A percentile compares a stretch with the other conserved stretches of the same genome.
Conservation (phyloP, 305 asterid genomes). For the Stenogyne calaminthoides region DNA sequence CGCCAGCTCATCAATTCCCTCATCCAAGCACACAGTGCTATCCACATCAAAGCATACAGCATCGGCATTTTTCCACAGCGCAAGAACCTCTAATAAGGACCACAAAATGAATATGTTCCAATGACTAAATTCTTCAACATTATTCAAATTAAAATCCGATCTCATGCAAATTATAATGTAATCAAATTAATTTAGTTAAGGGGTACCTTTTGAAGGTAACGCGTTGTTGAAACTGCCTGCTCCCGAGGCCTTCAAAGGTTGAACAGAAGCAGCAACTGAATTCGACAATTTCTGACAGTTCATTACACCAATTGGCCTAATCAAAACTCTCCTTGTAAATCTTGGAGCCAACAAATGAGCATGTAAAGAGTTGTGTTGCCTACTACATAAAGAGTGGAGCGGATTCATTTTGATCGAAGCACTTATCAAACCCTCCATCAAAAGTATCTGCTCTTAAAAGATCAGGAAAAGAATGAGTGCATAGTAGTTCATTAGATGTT, state of each 20-base stretch:
- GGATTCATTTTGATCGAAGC: constrained; percentile 32
- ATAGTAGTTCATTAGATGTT: not conserved
- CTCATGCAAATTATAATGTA: not conserved
- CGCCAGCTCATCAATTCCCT: constrained; percentile 98
- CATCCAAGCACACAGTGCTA: constrained; percentile 95
- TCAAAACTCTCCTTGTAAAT: constrained; percentile 33
- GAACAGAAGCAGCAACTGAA: constrained; percentile 58
- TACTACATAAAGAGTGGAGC: constrained; percentile 25
- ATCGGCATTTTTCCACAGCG: constrained; percentile 66
- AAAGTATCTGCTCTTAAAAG: constrained; percentile 23
- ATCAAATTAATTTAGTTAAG: not conserved
- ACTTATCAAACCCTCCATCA: constrained; percentile 42
- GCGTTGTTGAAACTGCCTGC: constrained; percentile 58
- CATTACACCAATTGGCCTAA: constrained; percentile 37
- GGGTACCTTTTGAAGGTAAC: constrained; percentile 72
- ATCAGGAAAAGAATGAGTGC: constrained; percentile 3
- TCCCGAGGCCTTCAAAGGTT: constrained; percentile 53
- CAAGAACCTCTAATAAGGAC: constrained; percentile 63
- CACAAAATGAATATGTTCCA: not conserved
- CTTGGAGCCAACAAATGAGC: constrained; percentile 40
- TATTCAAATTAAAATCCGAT: not conserved
- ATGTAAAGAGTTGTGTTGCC: constrained; percentile 31
- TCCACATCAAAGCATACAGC: constrained; percentile 98
- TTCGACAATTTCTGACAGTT: constrained; percentile 43
- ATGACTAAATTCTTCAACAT: constrained; percentile 12